Base-by-base conservation (phyloP, 148 eudicot species). In the Amaranthus cruentus region DNA sequence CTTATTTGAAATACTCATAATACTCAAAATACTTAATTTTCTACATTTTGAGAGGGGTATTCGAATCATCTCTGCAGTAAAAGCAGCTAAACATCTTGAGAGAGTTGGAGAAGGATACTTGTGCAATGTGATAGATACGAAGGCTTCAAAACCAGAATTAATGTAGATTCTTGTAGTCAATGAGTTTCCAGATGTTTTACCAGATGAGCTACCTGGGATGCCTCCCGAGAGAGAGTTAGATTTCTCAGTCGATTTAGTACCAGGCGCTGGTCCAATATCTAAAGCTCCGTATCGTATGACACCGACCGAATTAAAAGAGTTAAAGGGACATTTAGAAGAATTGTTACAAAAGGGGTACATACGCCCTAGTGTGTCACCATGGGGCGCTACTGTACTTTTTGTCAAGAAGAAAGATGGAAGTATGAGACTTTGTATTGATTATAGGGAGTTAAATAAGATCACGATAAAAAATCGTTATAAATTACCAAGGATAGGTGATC, bases 401-500 rank as follows among this genome's bases (percentile, higher is more conserved):
- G 55, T 67, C 3, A 67, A 67, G 2, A 67, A 67, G 13, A 67
- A 50, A 5, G 70, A 67, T 50, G 11, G 70, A 11, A 67, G 70
- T 49, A 0, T 67, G 55, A 9, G 56, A 1, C 21, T 50, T 5
- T 67, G 56, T 18, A n/a, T 67, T 0, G 15, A 56, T 4, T 56
- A 67, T 7, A 21, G 42, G 4, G 70, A 67, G 43, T 14, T 67
- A 2, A 67, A 67, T n/a, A 67, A 67, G 13, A 6, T 67, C 9
- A 67, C 70, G 0, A 49, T 49, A 43, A 67, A 49, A 43, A 67
- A 50, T 8, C 48, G 50, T 4, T 67, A 67, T 6, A 42, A 43
- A 1, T 50, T 67, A n/a, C 70, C 70, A 2, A 2, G 55, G 2
- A 67, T 67, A 47, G 70, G 50, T 4, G 70, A 67, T 9, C 3